These are phyloP conservation scores for Phialemoniopsis sp. DNA, from an alignment of 2,329 filamentous ascomycete genomes.

Conservation along the genomic window DNA sequence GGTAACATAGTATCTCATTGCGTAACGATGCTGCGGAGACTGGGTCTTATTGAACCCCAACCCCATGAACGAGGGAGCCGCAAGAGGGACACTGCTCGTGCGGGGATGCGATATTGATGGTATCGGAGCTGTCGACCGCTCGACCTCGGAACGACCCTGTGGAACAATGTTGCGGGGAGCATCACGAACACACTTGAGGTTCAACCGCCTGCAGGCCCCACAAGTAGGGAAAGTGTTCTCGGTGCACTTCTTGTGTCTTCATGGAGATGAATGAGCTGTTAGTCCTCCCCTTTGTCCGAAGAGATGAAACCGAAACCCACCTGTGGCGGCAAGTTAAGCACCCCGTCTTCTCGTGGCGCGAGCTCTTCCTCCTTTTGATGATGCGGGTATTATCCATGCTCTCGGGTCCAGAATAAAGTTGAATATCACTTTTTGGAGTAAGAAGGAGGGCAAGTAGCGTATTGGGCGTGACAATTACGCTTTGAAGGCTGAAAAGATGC, in stretches of 20 bases:
- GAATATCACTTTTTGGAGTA: no score
- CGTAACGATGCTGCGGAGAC: neutral
- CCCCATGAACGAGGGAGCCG: no score
- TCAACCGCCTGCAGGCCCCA: conserved; percentile 8
- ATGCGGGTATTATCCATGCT: no score
- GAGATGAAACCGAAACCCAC: conserved; percentile 3
- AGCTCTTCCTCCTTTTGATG: neutral
- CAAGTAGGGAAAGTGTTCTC: conserved; percentile 10
- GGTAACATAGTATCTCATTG: neutral
- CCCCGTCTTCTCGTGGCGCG: conserved; percentile 9
- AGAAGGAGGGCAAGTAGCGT: no score
- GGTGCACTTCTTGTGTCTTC: conserved; percentile 10
- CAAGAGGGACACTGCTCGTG: no score
- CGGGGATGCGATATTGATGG: neutral
- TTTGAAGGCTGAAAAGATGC: no score
- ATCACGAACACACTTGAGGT: conserved; percentile 9
- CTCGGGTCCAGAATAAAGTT: no score
- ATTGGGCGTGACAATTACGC: no score
- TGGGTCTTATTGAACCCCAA: neutral
- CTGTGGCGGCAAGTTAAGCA: conserved; percentile 12
- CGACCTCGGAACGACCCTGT: neutral
- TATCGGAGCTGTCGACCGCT: neutral
- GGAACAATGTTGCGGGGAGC: conserved; percentile 7
- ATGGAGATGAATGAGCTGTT: neutral
- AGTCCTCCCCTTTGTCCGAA: no score